Evolutionary conservation across 345 rosid genomes (phyloP), one percentile per base, ranked within the genome.

Genomic region (Salix purpurea): DNA sequence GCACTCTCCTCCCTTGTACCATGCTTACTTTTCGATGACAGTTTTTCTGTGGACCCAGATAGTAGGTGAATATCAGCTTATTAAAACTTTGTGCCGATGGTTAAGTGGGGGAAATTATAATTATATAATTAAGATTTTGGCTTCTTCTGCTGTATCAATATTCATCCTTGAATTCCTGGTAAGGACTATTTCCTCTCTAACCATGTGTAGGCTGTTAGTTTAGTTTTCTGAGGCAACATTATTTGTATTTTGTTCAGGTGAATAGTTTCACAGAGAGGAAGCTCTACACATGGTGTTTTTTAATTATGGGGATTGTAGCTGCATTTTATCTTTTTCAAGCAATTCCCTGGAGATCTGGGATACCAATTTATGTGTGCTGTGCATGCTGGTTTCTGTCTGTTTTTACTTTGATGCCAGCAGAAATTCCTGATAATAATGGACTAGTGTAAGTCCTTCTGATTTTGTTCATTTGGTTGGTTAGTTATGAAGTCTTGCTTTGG

Each of bases 381-480:
- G 72, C 94, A 16, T 94, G 97, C 85, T 92, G 97, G 92, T 87
- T 89, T 85, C 73, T 94, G 66, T 94, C 97, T 78, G 77, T 88
- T 68, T 94, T 94, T 79, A 94, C 98, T 70, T 83, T 91, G 84
- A 92, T 92, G 97, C 98, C 98, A 18, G 98, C 97, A 50, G 98
- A 94, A 84, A 94, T 94, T 81, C 98, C 98, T 15, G 97, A 94
- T 77, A 91, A 94, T 74, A 94, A 91, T 85, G 87, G 79, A 69
- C 79, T 92, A 75, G 98, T 94, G 98, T 94, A 87, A 79, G 97
- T 84, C 76, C 26, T 79, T 46, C 42, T 44, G 54, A 44, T n/a
- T 76, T 44, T 67, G 8, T 62, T 44, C 61, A 40, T 52, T 75
- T 61, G 32, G 65, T 39, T 42, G 56, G 46, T 73, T 61, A 24